Conservation (phyloP, 805 yeast genomes). For the Wickerhamiella alocasiicola region DNA sequence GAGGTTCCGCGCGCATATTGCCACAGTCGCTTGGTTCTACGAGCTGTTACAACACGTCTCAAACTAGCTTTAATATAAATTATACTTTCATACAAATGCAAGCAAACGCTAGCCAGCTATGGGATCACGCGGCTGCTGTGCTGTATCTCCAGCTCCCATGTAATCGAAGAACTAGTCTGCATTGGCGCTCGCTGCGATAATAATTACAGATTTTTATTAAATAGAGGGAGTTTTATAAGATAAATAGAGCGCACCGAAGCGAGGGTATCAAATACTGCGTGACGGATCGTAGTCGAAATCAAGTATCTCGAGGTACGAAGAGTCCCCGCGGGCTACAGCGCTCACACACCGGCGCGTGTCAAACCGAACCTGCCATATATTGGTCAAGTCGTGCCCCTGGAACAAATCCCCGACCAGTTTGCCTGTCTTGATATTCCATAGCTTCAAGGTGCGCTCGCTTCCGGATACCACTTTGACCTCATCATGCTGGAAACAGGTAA, state of each 20-base stretch:
- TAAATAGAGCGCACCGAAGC: no score
- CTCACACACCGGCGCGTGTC: conserved; percentile 77
- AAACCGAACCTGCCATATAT: conserved; percentile 90
- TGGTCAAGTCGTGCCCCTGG: conserved; percentile 48
- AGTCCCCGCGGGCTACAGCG: conserved; percentile 65
- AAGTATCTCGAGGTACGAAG: conserved; percentile 69
- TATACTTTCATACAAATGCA: no score
- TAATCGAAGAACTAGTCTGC: no score
- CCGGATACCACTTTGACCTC: conserved; percentile 79
- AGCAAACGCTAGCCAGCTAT: no score
- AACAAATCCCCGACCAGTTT: conserved; percentile 57
- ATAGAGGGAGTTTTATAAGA: no score
- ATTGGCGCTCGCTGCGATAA: no score
- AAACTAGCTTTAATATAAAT: no score
- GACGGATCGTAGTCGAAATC: conserved; percentile 48
- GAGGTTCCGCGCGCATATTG: conserved; percentile 1
- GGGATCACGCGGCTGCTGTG: no score
- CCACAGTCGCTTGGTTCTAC: conserved; percentile 7
- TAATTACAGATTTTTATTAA: no score
- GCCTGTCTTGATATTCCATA: conserved; percentile 79
- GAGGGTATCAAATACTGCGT: no score
- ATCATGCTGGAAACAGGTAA: conserved; percentile 87
- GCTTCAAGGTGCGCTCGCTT: conserved; percentile 70
- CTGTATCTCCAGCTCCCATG: no score
- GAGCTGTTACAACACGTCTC: conserved; percentile 9